Evolutionary conservation across 2,329 filamentous ascomycete species (phyloP).

Genomic region (Septoria petroselini): DNA sequence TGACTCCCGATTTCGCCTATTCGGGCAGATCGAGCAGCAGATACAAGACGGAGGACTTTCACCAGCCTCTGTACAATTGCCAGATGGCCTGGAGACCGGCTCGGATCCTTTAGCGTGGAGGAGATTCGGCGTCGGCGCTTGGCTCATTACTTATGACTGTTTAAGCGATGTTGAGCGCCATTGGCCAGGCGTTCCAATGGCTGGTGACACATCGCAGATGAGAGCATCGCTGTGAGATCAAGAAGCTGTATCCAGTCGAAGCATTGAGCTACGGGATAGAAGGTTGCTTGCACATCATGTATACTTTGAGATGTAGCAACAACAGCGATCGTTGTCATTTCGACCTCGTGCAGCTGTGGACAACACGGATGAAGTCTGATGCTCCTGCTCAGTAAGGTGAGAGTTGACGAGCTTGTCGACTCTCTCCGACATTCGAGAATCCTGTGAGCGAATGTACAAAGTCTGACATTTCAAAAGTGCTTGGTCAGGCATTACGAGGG

Average conservation of each 20-base stretch:
- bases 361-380: no score
- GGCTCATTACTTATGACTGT: constrained; percentile 24
- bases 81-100: constrained; percentile 13
- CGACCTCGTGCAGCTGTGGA: no score
- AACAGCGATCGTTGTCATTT: no score
- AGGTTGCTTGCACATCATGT: background rate
- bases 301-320: background rate
- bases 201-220: background rate
- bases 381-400: no score
- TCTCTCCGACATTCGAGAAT: no score
- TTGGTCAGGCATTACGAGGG: no score
- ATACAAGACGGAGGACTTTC: background rate
- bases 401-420: no score
- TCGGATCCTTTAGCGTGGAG: constrained; percentile 23
- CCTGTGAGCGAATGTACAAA: no score
- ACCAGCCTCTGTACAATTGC: background rate
- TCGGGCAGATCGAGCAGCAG: constrained; percentile 15
- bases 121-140: constrained; percentile 18
- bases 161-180: constrained; percentile 16
- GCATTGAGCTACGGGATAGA: no score
- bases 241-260: background rate
- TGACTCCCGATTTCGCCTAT: constrained; percentile 15
- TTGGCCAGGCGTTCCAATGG: constrained; percentile 8
- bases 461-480: no score
- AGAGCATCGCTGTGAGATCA: constrained; percentile 12